phyloP scores from a whole-genome alignment of 495 filamentous ascomycete species.

The Talaromyces liani region DNA sequence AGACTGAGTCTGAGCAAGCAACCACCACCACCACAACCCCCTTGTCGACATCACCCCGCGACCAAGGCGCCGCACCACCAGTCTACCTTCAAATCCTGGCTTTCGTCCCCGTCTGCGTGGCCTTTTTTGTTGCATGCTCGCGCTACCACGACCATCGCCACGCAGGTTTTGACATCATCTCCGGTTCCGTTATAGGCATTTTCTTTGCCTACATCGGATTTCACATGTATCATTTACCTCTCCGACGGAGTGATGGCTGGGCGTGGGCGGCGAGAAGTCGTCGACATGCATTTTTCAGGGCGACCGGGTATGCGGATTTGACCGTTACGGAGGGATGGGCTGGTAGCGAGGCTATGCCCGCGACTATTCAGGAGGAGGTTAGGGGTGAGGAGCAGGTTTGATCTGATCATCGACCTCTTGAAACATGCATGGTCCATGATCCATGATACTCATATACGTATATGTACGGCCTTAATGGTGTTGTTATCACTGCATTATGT shows the following conservation, averaged over 20 bases:
- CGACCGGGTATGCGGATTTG: constrained; percentile 37
- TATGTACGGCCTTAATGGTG: not conserved
- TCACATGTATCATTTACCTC: constrained; percentile 62
- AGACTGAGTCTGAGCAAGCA: constrained; percentile 14
- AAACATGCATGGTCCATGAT: not conserved
- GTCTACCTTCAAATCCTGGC: constrained; percentile 48
- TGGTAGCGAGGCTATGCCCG: not conserved
- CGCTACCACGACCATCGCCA: constrained; percentile 59
- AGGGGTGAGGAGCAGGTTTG: not conserved
- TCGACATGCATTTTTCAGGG: constrained; percentile 48
- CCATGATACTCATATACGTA: not conserved
- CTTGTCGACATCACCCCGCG: constrained; percentile 20
- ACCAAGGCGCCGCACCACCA: constrained; percentile 52
- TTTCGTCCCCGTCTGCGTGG: constrained; percentile 48
- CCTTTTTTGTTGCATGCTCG: constrained; percentile 54
- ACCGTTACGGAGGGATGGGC: constrained; percentile 7
- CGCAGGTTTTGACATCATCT: constrained; percentile 58
- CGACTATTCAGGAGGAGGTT: not conserved
- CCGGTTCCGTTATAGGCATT: constrained; percentile 50
- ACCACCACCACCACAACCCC: constrained; percentile 14
- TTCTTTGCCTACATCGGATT: constrained; percentile 49
- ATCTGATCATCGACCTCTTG: not conserved
- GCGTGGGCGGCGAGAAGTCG: constrained; percentile 39
- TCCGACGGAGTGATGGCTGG: constrained; percentile 51
- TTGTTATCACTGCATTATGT: not conserved